Evolutionary conservation across 2,329 filamentous ascomycete genomes (phyloP), one percentile per base, ranked within the genome.

Genomic region (Cordyceps tenuipes): DNA sequence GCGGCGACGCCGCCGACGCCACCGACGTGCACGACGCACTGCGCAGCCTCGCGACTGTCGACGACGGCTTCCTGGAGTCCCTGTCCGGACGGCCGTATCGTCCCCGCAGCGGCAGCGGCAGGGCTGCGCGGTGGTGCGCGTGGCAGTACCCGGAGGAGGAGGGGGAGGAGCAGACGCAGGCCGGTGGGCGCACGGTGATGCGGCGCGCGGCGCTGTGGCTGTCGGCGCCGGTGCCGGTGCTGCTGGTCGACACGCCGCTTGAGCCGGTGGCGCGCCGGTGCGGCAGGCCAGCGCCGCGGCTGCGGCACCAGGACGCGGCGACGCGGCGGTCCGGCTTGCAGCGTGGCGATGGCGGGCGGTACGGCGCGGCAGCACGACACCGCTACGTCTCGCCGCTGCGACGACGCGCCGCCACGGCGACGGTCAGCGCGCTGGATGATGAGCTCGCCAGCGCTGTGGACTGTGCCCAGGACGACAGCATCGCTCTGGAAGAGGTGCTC

Each of bases 81-180:
- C 54, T 62, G 2, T 36, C 26, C 13, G 39, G 44, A 1, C 31
- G 21, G 49, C 43, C 53, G 36, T 63, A 61, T 50, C 48, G 56
- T 12, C 60, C 60, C 21, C 55, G 55, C 17, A 49, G 48, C 12
- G 13, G 46, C 29, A 23, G 51, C 29, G 21, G 12, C 3, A 46
- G 36, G 46, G 26, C 41, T 12, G 57, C n/a, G 21, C 21, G 58
- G n/a, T 62, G 60, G 56, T 63, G 59, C 60, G 47, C 41, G 8
- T 64, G 62, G 63, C 58, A 61, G 50, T 64, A 62, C 46, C 63
- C 63, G 13, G 52, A 59, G 36, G 15, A 34, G 19, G 17, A 26
- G 36, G 10, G 62, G 13, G 52, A 59, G 36, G 15, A 34, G 19
- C 12, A 26, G 36, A 15, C 23, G 19, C 12, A 19, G 26, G 26